Percentiles rank a stretch among this genome's conserved stretches.
phyloP scores from a whole-genome alignment of 192 early-diverging fungal genomes.

The Geranomyces variabilis region DNA sequence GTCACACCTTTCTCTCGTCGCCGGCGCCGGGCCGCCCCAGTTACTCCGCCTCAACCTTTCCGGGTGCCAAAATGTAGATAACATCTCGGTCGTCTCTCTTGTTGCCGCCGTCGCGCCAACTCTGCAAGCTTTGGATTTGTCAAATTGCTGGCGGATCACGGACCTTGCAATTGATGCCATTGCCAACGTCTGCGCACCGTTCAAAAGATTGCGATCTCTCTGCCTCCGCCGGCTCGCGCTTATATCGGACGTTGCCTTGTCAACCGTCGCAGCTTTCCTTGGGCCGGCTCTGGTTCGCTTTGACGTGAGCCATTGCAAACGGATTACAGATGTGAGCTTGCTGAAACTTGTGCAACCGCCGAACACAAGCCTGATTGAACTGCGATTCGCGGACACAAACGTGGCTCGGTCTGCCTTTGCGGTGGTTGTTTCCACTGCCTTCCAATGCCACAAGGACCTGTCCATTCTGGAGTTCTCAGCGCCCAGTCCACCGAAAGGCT shows the following conservation, averaged over 20 bases:
- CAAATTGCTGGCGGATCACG: conserved; percentile 9
- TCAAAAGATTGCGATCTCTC: background rate
- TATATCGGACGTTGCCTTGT: background rate
- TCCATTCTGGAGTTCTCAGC: conserved; percentile 2
- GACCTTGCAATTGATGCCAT: background rate
- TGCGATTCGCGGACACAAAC: conserved; percentile 7
- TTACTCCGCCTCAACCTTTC: background rate
- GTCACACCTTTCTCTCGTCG: background rate
- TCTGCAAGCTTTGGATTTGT: conserved; percentile 5
- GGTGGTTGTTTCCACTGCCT: background rate
- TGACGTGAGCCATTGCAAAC: conserved; percentile 3
- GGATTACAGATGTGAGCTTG: conserved; percentile 5
- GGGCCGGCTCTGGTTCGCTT: background rate
- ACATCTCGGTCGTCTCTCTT: background rate
- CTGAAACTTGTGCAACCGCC: background rate
- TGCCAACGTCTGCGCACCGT: conserved; percentile 10
- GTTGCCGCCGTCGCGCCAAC: conserved; percentile 6
- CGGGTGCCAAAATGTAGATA: background rate
- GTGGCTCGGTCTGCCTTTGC: conserved; percentile 1
- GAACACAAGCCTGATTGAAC: background rate
- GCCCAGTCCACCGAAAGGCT: conserved; percentile 3
- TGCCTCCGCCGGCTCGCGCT: background rate
- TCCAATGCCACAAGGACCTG: background rate
- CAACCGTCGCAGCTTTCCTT: background rate
- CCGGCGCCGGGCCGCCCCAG: background rate